Conservation (phyloP, 1,284 basidiomycete genomes). For the Dichomitus squalens region DNA sequence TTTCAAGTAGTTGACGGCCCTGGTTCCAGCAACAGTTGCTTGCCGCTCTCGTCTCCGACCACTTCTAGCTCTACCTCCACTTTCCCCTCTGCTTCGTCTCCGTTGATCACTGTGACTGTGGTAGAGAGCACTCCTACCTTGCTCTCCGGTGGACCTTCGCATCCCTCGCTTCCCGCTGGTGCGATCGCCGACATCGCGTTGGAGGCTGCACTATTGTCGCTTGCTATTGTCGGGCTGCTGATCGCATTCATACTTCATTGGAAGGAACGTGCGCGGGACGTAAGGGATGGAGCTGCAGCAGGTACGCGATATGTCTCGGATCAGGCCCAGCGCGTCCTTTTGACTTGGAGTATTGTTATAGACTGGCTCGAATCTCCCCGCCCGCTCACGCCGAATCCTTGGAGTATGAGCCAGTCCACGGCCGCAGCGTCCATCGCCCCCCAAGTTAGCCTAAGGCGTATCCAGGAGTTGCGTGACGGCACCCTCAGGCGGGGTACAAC, state of each 20-base stretch:
- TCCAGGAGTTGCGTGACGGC: not conserved
- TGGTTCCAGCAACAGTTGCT: not conserved
- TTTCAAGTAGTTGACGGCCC: not conserved
- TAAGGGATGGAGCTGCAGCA: not conserved
- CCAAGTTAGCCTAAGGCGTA: not conserved
- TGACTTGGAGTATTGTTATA: not conserved
- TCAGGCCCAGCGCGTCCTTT: not conserved
- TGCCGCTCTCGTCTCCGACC: not conserved
- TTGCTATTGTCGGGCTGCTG: not conserved
- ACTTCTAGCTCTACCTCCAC: not conserved
- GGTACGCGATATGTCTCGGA: not conserved
- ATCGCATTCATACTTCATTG: not conserved
- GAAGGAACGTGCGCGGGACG: not conserved
- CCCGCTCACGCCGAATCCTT: not conserved
- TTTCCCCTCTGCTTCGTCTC: not conserved
- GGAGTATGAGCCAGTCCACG: not conserved
- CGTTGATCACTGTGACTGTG: not conserved
- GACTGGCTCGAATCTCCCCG: not conserved
- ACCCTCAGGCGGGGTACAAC: not conserved
- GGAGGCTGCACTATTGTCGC: not conserved
- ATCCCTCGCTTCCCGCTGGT: not conserved
- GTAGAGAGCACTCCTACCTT: not conserved
- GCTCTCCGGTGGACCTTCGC: not conserved
- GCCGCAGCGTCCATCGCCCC: not conserved
- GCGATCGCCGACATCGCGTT: not conserved